Evolutionary conservation across 2,329 filamentous ascomycete genomes (phyloP).

Genomic region (Aotearoamyces nothofagi): DNA sequence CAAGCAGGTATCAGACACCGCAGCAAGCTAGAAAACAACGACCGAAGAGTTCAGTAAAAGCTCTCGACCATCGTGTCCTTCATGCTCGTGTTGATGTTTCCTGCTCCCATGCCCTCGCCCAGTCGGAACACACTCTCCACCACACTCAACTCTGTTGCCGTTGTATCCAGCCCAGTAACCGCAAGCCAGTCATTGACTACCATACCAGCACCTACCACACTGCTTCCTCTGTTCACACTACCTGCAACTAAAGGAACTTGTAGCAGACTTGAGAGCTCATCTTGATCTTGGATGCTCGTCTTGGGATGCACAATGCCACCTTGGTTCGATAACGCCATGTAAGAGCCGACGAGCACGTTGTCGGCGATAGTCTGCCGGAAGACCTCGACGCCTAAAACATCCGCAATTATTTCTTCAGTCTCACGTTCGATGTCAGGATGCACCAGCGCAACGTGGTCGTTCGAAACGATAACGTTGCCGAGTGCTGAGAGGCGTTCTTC

Average conservation of each 20-base stretch:
- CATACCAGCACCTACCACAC: conserved; percentile 93
- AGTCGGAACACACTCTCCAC: conserved; percentile 92
- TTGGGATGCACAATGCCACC: conserved; percentile 96
- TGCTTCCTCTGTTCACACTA: conserved; percentile 80
- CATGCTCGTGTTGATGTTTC: conserved; percentile 66
- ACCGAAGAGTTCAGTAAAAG: conserved; percentile 81
- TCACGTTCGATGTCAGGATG: conserved; percentile 95
- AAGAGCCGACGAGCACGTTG: conserved; percentile 90
- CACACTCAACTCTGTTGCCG: conserved; percentile 92
- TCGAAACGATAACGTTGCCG: conserved; percentile 91
- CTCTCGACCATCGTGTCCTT: conserved; percentile 99
- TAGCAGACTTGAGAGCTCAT: conserved; percentile 83
- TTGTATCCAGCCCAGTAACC: conserved; percentile 85
- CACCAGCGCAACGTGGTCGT: conserved; percentile 92
- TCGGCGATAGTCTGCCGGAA: conserved; percentile 92
- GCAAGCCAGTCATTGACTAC: conserved; percentile 97
- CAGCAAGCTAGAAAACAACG: too few species aligned
- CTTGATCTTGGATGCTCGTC: conserved; percentile 93
- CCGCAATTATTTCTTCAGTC: conserved; percentile 96
- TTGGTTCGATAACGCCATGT: conserved; percentile 93
- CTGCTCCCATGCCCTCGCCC: conserved; percentile 69
- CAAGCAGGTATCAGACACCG: too few species aligned
- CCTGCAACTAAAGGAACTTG: conserved; percentile 94
- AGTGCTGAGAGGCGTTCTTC: conserved; percentile 92
- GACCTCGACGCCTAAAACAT: conserved; percentile 78